Base-by-base conservation (phyloP, 1,284 basidiomycete species). In the Malassezia obtusa region DNA sequence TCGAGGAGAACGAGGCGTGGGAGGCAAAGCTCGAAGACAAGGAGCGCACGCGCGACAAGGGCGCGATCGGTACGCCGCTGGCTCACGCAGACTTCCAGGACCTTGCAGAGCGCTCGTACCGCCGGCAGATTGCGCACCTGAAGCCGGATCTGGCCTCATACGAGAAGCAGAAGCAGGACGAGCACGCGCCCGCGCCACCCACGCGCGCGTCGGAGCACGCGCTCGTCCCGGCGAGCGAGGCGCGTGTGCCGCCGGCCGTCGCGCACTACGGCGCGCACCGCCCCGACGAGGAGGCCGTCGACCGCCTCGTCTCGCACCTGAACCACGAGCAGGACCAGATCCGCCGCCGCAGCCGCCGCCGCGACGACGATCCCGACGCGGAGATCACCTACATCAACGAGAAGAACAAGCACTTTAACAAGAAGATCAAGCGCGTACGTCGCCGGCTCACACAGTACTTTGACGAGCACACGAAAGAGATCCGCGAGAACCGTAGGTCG, bases 331-430 rank as follows among this genome's bases (percentile, higher is more conserved):
- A 60, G 35, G 60, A 67, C 44, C 22, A 59, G 12, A 61, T 65
- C 39, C 47, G 58, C 22, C 91, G 87, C 70, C 85, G 88, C 76
- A 87, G 85, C 32, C 79, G 90, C 61, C 87, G 89, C 75, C 81
- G 89, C 55, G 78, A 79, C 71, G 90, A 92, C 76, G 89, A 95
- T 67, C 84, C 86, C 48, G 85, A 92, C 59, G 89, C 86, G 50
- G 89, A 95, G 63, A 87, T 98, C 75, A 96, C 89, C 12, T 98
- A 98, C 74, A 98, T 98, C 82, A 99, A 99, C 79, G 89, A 95
- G 75, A 84, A 62, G 75, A 99, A 99, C 78, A 84, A 88, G 67
- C 88, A 92, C 49, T 98, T 96, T 81, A 98, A 96, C 83, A 91
- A 91, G 78, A 98, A 88, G 86, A 89, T 96, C 77, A 85, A 87